phyloP scores from a whole-genome alignment of 2,329 filamentous ascomycete genomes.

The Plectosphaerella cucumerina region DNA sequence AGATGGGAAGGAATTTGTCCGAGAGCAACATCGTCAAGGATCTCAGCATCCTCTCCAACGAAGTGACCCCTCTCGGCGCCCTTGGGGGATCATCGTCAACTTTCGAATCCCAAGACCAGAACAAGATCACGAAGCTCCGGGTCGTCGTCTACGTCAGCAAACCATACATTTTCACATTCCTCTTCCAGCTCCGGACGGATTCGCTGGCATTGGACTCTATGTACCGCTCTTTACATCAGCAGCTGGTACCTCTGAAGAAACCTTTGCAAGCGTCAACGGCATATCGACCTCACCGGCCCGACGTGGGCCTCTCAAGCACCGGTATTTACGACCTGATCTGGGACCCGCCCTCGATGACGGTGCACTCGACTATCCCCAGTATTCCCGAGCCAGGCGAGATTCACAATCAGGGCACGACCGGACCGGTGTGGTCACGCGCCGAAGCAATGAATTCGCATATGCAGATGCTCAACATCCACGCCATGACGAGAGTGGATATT shows the following conservation, averaged over 20 bases:
- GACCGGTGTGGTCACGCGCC: conserved; percentile 48
- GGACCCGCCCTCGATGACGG: conserved; percentile 51
- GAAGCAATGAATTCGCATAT: conserved; percentile 64
- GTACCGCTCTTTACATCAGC: conserved; percentile 57
- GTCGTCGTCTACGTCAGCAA: conserved; percentile 70
- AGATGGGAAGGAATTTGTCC: conserved; percentile 20
- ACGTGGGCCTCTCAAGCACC: conserved; percentile 25
- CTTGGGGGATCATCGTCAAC: conserved; percentile 11
- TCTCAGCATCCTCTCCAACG: conserved; percentile 19
- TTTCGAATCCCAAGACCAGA: conserved; percentile 45
- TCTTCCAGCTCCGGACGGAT: conserved; percentile 61
- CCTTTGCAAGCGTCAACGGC: conserved; percentile 52
- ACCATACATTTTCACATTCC: conserved; percentile 74
- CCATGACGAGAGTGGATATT: conserved; percentile 35
- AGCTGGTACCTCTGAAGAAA: conserved; percentile 55
- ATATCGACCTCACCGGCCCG: conserved; percentile 50
- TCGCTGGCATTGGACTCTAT: conserved; percentile 51
- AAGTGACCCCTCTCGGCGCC: conserved; percentile 8
- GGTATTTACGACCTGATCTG: conserved; percentile 60
- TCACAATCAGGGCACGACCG: not conserved
- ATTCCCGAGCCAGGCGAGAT: conserved; percentile 39
- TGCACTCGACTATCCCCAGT: conserved; percentile 63
- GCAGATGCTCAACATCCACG: conserved; percentile 56
- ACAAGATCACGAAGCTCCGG: conserved; percentile 54
- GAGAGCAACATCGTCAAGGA: conserved; percentile 43